These are phyloP conservation scores for Beta vulgaris DNA, from an alignment of 148 eudicot genomes.

Conservation along the genomic window DNA sequence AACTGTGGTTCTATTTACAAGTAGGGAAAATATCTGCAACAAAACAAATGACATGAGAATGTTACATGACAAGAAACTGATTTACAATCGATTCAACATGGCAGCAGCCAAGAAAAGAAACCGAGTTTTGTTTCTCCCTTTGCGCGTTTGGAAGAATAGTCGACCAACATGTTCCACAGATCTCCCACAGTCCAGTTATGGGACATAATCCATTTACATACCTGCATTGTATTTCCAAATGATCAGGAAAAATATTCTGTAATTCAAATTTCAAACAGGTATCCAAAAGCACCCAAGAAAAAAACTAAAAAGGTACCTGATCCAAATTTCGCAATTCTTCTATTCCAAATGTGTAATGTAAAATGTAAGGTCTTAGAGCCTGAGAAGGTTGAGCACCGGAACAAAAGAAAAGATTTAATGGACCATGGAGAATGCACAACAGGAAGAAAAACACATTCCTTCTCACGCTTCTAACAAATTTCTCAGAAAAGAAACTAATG, in stretches of 20 bases:
- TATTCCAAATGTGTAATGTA: conserved; percentile 64
- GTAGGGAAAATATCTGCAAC: neutral
- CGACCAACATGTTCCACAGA: conserved; percentile 65
- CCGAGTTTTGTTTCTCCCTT: conserved; percentile 55
- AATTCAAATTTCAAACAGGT: no score
- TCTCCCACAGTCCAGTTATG: conserved; percentile 90
- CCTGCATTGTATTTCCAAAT: conserved; percentile 36
- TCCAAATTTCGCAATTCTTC: conserved; percentile 50
- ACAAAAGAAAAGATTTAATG: neutral
- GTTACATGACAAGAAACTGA: conserved; percentile 8
- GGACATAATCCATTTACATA: conserved; percentile 52
- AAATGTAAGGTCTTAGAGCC: conserved; percentile 76
- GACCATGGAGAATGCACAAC: neutral
- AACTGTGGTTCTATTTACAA: conserved; percentile 5
- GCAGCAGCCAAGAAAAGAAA: conserved; percentile 77
- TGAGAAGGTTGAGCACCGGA: conserved; percentile 25
- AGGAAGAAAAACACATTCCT: neutral
- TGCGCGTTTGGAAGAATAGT: conserved; percentile 54
- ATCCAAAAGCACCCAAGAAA: neutral
- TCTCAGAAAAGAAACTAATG: neutral
- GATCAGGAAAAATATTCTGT: neutral
- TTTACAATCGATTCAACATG: conserved; percentile 22
- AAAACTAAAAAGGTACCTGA: conserved; percentile 49
- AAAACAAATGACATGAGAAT: neutral
- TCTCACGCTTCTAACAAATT: neutral